These are phyloP conservation scores for Erythrophleum ivorense DNA, from an alignment of 331 rosid species.

Conservation along the genomic window DNA sequence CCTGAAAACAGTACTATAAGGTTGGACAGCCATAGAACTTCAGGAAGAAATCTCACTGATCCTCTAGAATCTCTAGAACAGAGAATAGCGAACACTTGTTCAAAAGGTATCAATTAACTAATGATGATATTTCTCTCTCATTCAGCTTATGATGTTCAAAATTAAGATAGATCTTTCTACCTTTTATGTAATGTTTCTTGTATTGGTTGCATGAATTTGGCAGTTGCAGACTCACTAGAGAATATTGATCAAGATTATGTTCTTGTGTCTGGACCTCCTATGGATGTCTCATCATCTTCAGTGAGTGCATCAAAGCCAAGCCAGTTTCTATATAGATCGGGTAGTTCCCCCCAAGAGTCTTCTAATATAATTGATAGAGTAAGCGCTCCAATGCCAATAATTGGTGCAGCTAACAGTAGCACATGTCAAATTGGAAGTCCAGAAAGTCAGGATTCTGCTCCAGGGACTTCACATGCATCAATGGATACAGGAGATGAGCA, in stretches of 20 bases:
- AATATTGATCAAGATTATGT: conserved; percentile 96
- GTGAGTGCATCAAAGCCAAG: conserved; percentile 64
- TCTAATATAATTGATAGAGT: conserved; percentile 47
- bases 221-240: conserved; percentile 78
- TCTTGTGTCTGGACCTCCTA: conserved; percentile 84
- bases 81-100: conserved; percentile 47
- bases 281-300: conserved; percentile 73
- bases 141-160: conserved; percentile 34
- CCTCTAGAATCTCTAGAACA: conserved; percentile 56
- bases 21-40: conserved; percentile 55
- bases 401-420: conserved; percentile 58
- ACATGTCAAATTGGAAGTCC: conserved; percentile 72
- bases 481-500: conserved; percentile 77
- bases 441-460: conserved; percentile 91
- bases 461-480: conserved; percentile 85
- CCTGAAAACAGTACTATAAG: conserved; percentile 43
- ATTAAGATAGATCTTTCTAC: conserved; percentile 33
- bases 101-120: conserved; percentile 60
- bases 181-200: conserved; percentile 4
- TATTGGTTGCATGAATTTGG: conserved; percentile 44
- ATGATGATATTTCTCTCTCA: conserved; percentile 22
- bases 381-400: conserved; percentile 87
- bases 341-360: conserved; percentile 59
- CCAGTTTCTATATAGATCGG: conserved; percentile 62
- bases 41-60: conserved; percentile 51